A percentile compares a stretch with the other conserved stretches of the same genome.
Conservation (phyloP, 2,329 filamentous ascomycete species). For the Sclerotiophoma versabilis region DNA sequence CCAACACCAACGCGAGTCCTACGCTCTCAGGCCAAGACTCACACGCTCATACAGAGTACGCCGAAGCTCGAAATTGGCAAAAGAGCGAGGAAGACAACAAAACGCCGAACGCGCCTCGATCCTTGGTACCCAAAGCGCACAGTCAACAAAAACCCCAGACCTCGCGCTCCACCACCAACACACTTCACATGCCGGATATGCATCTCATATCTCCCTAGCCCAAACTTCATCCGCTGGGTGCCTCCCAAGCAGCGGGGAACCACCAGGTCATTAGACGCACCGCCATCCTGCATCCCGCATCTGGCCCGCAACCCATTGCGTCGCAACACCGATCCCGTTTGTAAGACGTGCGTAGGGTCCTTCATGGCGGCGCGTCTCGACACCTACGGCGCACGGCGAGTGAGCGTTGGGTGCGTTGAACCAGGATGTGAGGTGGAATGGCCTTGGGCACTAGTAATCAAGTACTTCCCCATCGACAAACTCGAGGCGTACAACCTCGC, state of each 20-base stretch:
- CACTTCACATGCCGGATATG: slow-evolving; percentile 39
- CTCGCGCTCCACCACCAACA: slow-evolving; percentile 20
- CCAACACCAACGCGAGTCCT: slow-evolving; percentile 16
- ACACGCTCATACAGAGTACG: background rate
- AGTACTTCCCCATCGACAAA: slow-evolving; percentile 26
- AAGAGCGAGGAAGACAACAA: background rate
- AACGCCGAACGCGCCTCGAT: slow-evolving; percentile 21
- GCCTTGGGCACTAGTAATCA: slow-evolving; percentile 25
- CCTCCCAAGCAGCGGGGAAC: slow-evolving; percentile 2
- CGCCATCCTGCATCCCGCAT: slow-evolving; percentile 31
- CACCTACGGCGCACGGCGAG: slow-evolving; percentile 27
- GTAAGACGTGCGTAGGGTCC: slow-evolving; percentile 35
- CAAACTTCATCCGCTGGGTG: slow-evolving; percentile 30
- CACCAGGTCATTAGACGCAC: slow-evolving; percentile 24
- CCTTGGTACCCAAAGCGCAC: slow-evolving; percentile 35
- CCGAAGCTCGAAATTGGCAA: too few relatives aligned
- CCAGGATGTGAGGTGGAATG: slow-evolving; percentile 30
- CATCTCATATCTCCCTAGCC: slow-evolving; percentile 23
- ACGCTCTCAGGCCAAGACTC: slow-evolving; percentile 21
- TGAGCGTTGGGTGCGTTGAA: slow-evolving; percentile 33
- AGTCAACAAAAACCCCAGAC: slow-evolving; percentile 15
- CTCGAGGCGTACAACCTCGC: slow-evolving; percentile 37
- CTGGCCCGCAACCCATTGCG: slow-evolving; percentile 27
- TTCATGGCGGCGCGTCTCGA: slow-evolving; percentile 32
- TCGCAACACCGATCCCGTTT: slow-evolving; percentile 34